Percentiles rank a stretch among this genome's conserved stretches.
phyloP scores from a whole-genome alignment of 2,329 filamentous ascomycete species.

The Colletotrichum brevisporum region DNA sequence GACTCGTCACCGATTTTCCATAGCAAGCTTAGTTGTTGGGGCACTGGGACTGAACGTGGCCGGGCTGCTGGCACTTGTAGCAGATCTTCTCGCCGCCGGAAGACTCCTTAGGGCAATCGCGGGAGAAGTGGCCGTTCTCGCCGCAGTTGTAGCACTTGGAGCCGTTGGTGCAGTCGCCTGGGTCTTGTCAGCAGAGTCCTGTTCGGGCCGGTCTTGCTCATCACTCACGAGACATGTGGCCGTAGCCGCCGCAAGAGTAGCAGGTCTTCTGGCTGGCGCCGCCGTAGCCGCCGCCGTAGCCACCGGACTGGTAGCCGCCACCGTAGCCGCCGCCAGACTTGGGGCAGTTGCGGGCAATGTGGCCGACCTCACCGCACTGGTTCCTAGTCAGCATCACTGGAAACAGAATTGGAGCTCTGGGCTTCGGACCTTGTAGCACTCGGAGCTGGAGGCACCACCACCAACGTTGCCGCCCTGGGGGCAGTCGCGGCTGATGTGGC shows the following conservation, averaged over 20 bases:
- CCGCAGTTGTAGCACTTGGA: constrained; percentile 99
- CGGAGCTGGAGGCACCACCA: constrained; percentile 65
- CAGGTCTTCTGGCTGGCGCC: constrained; percentile 83
- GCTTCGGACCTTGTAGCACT: constrained; percentile 86
- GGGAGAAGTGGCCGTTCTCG: constrained; percentile 94
- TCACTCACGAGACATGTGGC: constrained; percentile 89
- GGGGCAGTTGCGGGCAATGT: constrained; percentile 94
- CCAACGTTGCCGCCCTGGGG: constrained; percentile 66
- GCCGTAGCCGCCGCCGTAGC: constrained; percentile 62
- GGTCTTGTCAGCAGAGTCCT: constrained; percentile 29
- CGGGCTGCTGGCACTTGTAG: constrained; percentile 91
- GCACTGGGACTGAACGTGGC: constrained; percentile 95
- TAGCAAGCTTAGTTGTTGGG: constrained; percentile 76
- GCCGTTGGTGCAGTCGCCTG: constrained; percentile 94
- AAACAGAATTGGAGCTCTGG: no score
- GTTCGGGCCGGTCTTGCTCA: neutral
- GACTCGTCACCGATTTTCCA: constrained; percentile 40
- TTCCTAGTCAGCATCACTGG: constrained; percentile 30
- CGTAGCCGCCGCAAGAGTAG: constrained; percentile 97
- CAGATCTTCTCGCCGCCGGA: constrained; percentile 92
- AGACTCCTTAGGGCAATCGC: constrained; percentile 95
- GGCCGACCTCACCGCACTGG: constrained; percentile 91
- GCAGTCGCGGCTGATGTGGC: constrained; percentile 91
- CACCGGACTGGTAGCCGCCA: constrained; percentile 65
- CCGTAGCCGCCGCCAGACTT: constrained; percentile 69